Percentiles rank a stretch among this genome's conserved stretches.
These are phyloP conservation scores for Eimeria zaria DNA, from an alignment of 169 alveolate species.

Conservation along the genomic window DNA sequence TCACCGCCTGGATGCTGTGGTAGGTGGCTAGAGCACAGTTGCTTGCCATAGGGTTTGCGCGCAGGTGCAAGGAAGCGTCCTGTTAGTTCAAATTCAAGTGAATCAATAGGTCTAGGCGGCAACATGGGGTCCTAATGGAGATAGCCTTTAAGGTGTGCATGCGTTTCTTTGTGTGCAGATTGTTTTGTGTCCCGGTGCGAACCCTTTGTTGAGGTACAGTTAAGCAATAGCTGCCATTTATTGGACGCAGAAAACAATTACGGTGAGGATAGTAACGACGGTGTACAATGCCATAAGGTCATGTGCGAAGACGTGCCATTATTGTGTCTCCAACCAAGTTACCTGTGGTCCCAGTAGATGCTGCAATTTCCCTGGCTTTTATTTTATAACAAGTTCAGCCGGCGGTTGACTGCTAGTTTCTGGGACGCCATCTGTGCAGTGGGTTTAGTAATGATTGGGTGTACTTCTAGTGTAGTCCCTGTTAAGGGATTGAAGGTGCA, in stretches of 20 bases:
- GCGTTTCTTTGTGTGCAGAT: not conserved
- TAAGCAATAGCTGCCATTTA: not conserved
- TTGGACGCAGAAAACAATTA: not conserved
- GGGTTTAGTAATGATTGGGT: not conserved
- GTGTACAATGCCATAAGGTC: not conserved
- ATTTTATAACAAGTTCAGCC: not conserved
- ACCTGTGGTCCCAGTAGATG: not conserved
- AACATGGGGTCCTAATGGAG: not conserved
- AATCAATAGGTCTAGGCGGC: not conserved
- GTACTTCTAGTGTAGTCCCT: not conserved
- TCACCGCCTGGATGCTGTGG: no score
- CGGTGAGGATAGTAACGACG: not conserved
- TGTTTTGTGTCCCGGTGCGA: no score
- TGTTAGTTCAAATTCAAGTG: not conserved
- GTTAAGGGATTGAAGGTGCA: not conserved
- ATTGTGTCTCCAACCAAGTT: not conserved
- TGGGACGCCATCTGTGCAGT: not conserved
- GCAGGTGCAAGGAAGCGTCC: no score
- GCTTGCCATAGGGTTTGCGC: not conserved
- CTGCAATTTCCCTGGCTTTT: not conserved
- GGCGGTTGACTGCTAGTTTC: not conserved
- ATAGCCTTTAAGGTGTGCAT: not conserved
- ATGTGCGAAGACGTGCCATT: not conserved
- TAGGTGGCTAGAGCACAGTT: not conserved
- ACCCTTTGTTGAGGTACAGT: not conserved